Conservation (phyloP, 148 eudicot species). For the Camellia japonica region DNA sequence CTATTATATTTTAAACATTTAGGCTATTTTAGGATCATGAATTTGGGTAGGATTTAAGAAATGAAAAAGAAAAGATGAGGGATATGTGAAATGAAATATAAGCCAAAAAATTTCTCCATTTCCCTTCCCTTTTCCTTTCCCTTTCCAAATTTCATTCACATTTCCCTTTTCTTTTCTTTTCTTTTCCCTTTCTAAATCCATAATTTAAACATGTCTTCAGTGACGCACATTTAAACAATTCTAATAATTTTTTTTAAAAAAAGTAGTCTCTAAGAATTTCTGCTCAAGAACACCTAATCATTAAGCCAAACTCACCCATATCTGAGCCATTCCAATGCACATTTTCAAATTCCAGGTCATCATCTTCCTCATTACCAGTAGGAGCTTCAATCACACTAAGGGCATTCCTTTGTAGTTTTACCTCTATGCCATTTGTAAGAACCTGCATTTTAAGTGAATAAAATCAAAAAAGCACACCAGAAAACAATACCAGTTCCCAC, state of each 20-base stretch:
- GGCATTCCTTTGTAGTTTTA: constrained; percentile 68
- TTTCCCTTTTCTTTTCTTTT: too few species aligned
- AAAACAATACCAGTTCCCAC: neutral
- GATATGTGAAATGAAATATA: too few species aligned
- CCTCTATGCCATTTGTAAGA: constrained; percentile 74
- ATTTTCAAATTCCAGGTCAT: constrained; percentile 55
- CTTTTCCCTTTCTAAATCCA: too few species aligned
- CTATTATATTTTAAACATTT: neutral
- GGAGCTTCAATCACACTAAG: constrained; percentile 70
- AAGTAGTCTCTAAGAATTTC: neutral
- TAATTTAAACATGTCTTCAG: too few species aligned
- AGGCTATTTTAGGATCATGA: neutral
- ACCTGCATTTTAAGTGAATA: constrained; percentile 32
- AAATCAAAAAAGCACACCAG: neutral
- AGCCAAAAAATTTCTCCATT: too few species aligned
- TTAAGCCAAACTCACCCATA: constrained; percentile 35
- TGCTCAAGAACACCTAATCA: neutral
- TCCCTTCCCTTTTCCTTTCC: too few species aligned
- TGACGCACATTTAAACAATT: neutral
- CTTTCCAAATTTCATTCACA: too few species aligned
- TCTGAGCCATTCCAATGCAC: constrained; percentile 49
- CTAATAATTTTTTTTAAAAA: neutral
- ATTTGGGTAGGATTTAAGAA: too few species aligned
- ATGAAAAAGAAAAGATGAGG: too few species aligned
- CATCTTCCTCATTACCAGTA: constrained; percentile 71